phyloP scores from a whole-genome alignment of 2,329 filamentous ascomycete species.

The Penicillium frequentans region DNA sequence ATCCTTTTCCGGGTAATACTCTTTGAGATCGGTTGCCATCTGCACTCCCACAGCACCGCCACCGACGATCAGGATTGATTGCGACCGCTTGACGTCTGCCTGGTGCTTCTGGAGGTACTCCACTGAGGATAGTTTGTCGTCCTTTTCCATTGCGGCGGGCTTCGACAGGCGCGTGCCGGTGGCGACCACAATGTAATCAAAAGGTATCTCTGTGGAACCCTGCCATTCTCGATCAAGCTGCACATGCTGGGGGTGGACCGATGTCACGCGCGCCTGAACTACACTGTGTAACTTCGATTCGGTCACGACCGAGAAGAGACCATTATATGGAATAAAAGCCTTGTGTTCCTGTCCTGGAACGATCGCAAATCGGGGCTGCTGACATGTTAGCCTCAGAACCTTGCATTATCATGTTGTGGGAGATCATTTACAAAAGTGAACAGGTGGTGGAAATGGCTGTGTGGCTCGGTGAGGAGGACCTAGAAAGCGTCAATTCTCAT shows the following conservation, averaged over 20 bases:
- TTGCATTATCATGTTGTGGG: not conserved
- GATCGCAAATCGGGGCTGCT: constrained; percentile 36
- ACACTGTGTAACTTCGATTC: constrained; percentile 26
- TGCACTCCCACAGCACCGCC: constrained; percentile 54
- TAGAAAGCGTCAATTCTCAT: constrained; percentile 5
- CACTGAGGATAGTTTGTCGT: constrained; percentile 35
- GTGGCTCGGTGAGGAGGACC: constrained; percentile 35
- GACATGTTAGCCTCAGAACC: not conserved
- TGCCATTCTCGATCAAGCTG: constrained; percentile 38
- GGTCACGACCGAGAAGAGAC: constrained; percentile 27
- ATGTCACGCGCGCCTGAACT: constrained; percentile 34
- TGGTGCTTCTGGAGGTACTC: constrained; percentile 36
- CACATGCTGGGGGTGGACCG: constrained; percentile 27
- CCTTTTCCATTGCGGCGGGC: constrained; percentile 33
- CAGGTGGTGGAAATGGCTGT: constrained; percentile 39
- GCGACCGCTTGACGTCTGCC: constrained; percentile 26
- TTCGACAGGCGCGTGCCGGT: constrained; percentile 35
- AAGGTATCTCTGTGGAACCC: constrained; percentile 30
- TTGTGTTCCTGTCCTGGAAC: constrained; percentile 38
- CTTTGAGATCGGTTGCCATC: constrained; percentile 52
- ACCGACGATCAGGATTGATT: constrained; percentile 42
- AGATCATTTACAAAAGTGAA: constrained; percentile 34
- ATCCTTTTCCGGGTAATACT: constrained; percentile 48
- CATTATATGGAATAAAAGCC: constrained; percentile 36
- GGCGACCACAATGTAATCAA: constrained; percentile 35